Base-by-base conservation (phyloP, 2,329 filamentous ascomycete genomes). In the Diaporthe sp. region DNA sequence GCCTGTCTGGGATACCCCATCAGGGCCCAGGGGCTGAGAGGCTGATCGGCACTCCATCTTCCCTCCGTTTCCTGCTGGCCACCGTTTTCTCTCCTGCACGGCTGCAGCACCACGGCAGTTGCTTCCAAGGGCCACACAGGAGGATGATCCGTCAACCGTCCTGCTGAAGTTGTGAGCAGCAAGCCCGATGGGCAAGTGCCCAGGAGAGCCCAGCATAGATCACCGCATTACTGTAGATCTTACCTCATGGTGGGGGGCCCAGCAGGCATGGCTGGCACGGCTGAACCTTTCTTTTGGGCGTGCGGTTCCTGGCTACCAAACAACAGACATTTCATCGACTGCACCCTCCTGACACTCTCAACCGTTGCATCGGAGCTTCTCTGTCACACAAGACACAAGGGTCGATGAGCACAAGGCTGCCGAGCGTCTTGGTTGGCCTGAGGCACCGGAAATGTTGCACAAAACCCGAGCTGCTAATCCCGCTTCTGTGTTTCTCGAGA, bases 1-100 rank as follows among this genome's bases (percentile, higher is more conserved):
- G 71, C 46, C 58, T 65, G 58, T 44, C 71, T 73, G 58, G 46
- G 46, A 44, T 73, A 55, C 58, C 71, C 71, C 71, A 73, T 73
- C 61, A 34, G 61, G 12, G 15, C 51, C 51, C 71, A 73, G 71
- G 71, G 71, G 71, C 59, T 73, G 58, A 73, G 34, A 31, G 39
- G 22, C n/a, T 37, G 71, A 73, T 73, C 71, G 31, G 46, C 71
- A 65, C 71, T 8, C 71, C 71, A 62, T 73, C 51, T 65, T 44
- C 28, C 25, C 49, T 44, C 58, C 58, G 70, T 73, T 62, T 65
- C 55, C 55, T 39, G 37, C 42, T 34, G 5, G 25, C 39, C 34
- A 59, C 65, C 65, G 65, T 68, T 68, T 68, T 22, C n/a, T 9
- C 31, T 25, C 65, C 65, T 37, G 62, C 62, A 67, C 6, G 4